Evolutionary conservation across 2,329 filamentous ascomycete genomes (phyloP).

Genomic region (Penicillium sp.): DNA sequence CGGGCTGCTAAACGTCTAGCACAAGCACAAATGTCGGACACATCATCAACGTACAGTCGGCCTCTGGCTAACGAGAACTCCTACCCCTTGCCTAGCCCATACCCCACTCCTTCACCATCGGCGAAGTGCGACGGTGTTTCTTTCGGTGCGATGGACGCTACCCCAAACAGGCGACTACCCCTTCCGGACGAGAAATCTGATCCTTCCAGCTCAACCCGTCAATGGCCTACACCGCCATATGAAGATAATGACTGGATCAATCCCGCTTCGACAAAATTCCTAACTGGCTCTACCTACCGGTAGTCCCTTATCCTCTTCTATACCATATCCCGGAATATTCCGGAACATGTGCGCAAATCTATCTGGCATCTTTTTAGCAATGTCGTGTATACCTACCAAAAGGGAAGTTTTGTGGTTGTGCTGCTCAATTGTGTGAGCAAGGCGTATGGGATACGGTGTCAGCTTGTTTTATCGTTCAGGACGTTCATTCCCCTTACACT

Average conservation of each 20-base stretch:
- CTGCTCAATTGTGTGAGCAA: constrained; percentile 33
- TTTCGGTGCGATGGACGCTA: constrained; percentile 64
- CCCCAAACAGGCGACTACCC: constrained; percentile 69
- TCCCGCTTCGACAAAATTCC: constrained; percentile 79
- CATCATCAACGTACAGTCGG: constrained; percentile 62
- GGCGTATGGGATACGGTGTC: constrained; percentile 39
- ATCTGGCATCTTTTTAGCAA: constrained; percentile 22
- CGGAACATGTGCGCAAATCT: constrained; percentile 16
- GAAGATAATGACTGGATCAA: constrained; percentile 92
- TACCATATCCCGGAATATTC: not conserved
- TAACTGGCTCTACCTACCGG: constrained; percentile 60
- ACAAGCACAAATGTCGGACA: constrained; percentile 40
- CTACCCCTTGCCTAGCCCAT: constrained; percentile 54
- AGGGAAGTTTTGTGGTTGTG: constrained; percentile 29
- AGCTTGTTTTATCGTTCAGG: constrained; percentile 27
- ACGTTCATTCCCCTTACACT: constrained; percentile 30
- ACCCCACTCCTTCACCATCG: constrained; percentile 76
- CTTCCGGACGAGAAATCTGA: constrained; percentile 64
- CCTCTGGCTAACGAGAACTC: constrained; percentile 35
- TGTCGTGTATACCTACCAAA: constrained; percentile 26
- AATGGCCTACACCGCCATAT: constrained; percentile 96
- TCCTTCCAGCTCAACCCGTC: constrained; percentile 60
- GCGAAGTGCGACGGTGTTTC: constrained; percentile 79
- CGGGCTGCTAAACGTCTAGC: constrained; percentile 75
- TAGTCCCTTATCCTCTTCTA: constrained; percentile 26